A percentile compares a stretch with the other conserved stretches of the same genome.
Evolutionary conservation across 768 basidiomycete genomes (phyloP).

Genomic region (Pluteus cervinus): DNA sequence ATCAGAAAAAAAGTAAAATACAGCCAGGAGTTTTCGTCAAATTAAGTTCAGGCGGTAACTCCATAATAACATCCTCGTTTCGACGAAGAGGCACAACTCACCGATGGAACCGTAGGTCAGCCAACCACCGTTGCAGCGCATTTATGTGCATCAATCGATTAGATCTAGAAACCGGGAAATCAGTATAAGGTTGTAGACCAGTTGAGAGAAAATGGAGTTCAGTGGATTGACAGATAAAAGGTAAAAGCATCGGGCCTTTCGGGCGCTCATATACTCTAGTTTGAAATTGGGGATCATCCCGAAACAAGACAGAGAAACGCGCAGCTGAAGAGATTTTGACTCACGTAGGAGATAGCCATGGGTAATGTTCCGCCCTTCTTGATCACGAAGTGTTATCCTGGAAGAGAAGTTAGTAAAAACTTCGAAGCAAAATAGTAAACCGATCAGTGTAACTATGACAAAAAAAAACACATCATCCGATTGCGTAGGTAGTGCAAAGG

Average conservation of each 20-base stretch:
- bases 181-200: neutral
- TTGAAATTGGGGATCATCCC: conserved; percentile 70
- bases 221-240: conserved; percentile 54
- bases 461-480: conserved; percentile 50
- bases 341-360: no score
- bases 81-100: conserved; percentile 29
- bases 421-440: conserved; percentile 20
- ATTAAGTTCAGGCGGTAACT: conserved; percentile 77
- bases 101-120: neutral
- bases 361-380: no score
- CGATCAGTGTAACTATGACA: conserved; percentile 95
- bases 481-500: conserved; percentile 46
- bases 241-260: conserved; percentile 61
- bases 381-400: conserved; percentile 11
- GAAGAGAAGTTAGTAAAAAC: neutral
- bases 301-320: conserved; percentile 3
- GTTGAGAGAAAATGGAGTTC: conserved; percentile 26
- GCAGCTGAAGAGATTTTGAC: no score
- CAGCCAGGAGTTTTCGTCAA: conserved; percentile 82
- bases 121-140: neutral
- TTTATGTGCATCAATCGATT: neutral
- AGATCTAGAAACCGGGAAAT: neutral
- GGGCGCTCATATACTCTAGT: conserved; percentile 90
- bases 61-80: conserved; percentile 62
- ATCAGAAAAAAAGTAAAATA: conserved; percentile 34